Conservation (phyloP, 805 yeast species). For the Peterozyma toletana region DNA sequence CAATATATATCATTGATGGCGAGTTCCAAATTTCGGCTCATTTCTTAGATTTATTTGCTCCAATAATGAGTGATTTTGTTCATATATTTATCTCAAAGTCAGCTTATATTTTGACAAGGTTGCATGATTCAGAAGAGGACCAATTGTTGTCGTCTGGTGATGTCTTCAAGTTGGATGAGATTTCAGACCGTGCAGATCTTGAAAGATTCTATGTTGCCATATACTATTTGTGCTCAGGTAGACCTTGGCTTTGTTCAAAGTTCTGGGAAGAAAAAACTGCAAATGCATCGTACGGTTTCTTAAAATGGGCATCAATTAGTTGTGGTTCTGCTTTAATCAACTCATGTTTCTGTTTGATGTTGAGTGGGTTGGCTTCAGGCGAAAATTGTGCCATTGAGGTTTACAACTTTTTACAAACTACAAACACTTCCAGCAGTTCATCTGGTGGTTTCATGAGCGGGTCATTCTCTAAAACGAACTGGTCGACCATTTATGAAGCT, state of each 20-base stretch:
- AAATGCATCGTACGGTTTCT: slow-evolving; percentile 64
- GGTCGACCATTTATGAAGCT: slow-evolving; percentile 28
- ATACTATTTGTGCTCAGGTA: slow-evolving; percentile 56
- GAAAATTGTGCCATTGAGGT: slow-evolving; percentile 43
- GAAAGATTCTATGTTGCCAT: slow-evolving; percentile 81
- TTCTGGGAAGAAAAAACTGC: slow-evolving; percentile 69
- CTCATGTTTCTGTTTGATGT: slow-evolving; percentile 72
- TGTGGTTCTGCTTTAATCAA: slow-evolving; percentile 71
- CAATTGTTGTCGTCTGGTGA: slow-evolving; percentile 49
- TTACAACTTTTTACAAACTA: slow-evolving; percentile 36
- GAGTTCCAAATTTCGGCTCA: slow-evolving; percentile 17
- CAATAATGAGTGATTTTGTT: slow-evolving; percentile 42
- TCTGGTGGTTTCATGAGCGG: slow-evolving; percentile 10
- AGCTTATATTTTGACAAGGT: slow-evolving; percentile 57
- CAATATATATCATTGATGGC: slow-evolving; percentile 15
- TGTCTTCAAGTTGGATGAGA: slow-evolving; percentile 49
- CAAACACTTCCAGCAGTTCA: slow-evolving; percentile 10
- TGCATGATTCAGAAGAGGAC: slow-evolving; percentile 73
- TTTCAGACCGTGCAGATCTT: slow-evolving; percentile 72
- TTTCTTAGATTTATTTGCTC: slow-evolving; percentile 28
- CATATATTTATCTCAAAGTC: slow-evolving; percentile 52
- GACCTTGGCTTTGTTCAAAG: slow-evolving; percentile 47
- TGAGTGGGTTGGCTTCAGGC: slow-evolving; percentile 69
- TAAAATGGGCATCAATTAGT: slow-evolving; percentile 82
- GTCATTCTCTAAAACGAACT: slow-evolving; percentile 22